Evolutionary conservation across 352 stramenopile species (phyloP).

Genomic region (Globisporangium splendens): DNA sequence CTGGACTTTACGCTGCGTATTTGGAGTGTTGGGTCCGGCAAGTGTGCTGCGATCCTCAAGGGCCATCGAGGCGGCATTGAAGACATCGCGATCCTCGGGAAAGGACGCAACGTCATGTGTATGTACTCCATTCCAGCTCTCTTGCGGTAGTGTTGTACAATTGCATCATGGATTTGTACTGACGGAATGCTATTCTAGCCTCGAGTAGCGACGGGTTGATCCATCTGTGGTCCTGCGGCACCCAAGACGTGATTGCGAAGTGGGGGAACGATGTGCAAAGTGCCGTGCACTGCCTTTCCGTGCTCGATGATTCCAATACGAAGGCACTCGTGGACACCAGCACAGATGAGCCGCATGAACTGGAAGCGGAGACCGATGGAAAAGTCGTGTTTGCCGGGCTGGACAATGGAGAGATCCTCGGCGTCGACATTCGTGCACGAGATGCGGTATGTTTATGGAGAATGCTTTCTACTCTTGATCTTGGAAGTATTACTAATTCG

Average conservation of each 20-base stretch:
- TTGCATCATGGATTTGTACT: no score
- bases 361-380: conserved; percentile 55
- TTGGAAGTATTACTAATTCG: background rate
- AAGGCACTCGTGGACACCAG: conserved; percentile 8
- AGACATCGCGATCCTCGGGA: conserved; percentile 59
- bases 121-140: conserved; percentile 14
- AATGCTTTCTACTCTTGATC: background rate
- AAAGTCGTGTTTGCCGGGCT: conserved; percentile 65
- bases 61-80: conserved; percentile 55
- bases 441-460: conserved; percentile 22
- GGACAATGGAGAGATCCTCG: conserved; percentile 53
- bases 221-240: conserved; percentile 62
- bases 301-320: conserved; percentile 32
- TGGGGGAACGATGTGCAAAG: conserved; percentile 62
- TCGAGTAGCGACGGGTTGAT: conserved; percentile 59
- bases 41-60: conserved; percentile 54
- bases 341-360: conserved; percentile 7
- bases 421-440: conserved; percentile 52
- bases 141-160: conserved; percentile 1
- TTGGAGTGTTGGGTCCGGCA: conserved; percentile 44
- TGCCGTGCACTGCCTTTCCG: conserved; percentile 42
- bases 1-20: conserved; percentile 73
- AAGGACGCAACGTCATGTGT: conserved; percentile 74
- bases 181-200: conserved; percentile 20
- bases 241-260: conserved; percentile 46